phyloP scores from a whole-genome alignment of 495 filamentous ascomycete species.

The Aspergillus sclerotioniger region DNA sequence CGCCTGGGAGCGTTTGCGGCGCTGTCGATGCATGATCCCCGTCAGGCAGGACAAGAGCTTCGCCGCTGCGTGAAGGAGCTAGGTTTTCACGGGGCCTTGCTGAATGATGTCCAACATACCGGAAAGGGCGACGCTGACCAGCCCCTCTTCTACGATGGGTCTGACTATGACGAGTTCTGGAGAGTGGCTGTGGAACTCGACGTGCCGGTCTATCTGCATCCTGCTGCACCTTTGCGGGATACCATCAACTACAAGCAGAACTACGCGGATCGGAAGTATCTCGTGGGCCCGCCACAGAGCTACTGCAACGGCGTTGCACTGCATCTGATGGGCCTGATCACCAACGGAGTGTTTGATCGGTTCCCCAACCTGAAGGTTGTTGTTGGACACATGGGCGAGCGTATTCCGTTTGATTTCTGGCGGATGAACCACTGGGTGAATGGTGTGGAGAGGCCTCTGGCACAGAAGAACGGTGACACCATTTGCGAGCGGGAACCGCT shows the following conservation, averaged over 20 bases:
- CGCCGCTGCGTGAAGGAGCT: conserved; percentile 44
- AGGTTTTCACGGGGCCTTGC: conserved; percentile 50
- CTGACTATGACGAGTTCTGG: conserved; percentile 52
- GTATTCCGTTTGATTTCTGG: conserved; percentile 54
- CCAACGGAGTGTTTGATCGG: conserved; percentile 39
- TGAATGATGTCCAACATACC: conserved; percentile 46
- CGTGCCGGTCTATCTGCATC: conserved; percentile 58
- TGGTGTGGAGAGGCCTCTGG: conserved; percentile 32
- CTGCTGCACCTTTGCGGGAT: conserved; percentile 28
- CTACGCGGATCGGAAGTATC: conserved; percentile 17
- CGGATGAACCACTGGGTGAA: conserved; percentile 51
- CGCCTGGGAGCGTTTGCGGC: conserved; percentile 49
- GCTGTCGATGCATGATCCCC: conserved; percentile 41
- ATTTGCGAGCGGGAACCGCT: conserved; percentile 37
- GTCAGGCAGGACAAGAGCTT: conserved; percentile 45
- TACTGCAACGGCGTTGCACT: conserved; percentile 38
- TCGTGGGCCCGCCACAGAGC: conserved; percentile 32
- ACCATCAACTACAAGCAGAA: conserved; percentile 19
- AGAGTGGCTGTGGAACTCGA: conserved; percentile 42
- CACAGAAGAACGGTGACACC: conserved; percentile 12
- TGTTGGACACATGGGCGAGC: conserved; percentile 57
- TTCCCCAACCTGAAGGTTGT: conserved; percentile 51
- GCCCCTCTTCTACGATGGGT: conserved; percentile 36
- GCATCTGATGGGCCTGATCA: conserved; percentile 41
- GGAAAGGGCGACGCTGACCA: conserved; percentile 2